Base-by-base conservation (phyloP, 2,329 filamentous ascomycete species). In the Ilyonectria robusta region DNA sequence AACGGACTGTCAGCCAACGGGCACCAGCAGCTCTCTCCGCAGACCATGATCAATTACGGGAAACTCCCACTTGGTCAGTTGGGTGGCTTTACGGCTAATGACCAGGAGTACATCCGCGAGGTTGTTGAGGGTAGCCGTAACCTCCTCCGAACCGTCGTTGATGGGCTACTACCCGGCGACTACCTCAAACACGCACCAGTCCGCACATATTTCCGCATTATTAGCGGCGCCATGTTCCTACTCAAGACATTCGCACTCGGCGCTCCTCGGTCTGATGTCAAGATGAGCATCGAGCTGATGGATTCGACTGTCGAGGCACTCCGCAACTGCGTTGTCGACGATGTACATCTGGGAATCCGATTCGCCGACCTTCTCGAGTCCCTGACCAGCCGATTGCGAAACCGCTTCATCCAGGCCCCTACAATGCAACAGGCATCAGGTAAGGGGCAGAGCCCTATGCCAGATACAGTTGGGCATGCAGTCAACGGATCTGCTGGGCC, bases 361-460 rank as follows among this genome's bases (percentile, higher is more conserved):
- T 96, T 96, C 74, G 93, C 93, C 19, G 93, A 95, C 75, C 87
- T 95, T 54, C 88, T 95, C n/a, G 91, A 94, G 75, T 93, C 91
- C 1, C 82, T 96, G 46, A 94, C 92, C 0, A 91, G 91, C 67
- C 87, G 93, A 26, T 85, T 95, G 69, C 88, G 93, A 60, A 90
- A 91, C 72, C 88, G 92, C 7, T 94, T 96, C 74, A 94, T 89
- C 78, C 93, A 85, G 81, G 91, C 82, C 70, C 87, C 89, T 6
- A 84, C 84, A 5, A 81, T 84, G 67, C 80, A 80, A 54, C 80
- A 82, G 57, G 73, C 77, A 23, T 82, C 82, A 15, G 80, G 77
- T 17, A 82, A 82, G 53, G 82, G 79, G 3, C 82, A 82, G 70
- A 85, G 81, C 62, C 82, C 84, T n/a, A 58, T 80, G 64, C 76